phyloP scores from a whole-genome alignment of 306 rosid genomes.

The Cucurbita pepo region DNA sequence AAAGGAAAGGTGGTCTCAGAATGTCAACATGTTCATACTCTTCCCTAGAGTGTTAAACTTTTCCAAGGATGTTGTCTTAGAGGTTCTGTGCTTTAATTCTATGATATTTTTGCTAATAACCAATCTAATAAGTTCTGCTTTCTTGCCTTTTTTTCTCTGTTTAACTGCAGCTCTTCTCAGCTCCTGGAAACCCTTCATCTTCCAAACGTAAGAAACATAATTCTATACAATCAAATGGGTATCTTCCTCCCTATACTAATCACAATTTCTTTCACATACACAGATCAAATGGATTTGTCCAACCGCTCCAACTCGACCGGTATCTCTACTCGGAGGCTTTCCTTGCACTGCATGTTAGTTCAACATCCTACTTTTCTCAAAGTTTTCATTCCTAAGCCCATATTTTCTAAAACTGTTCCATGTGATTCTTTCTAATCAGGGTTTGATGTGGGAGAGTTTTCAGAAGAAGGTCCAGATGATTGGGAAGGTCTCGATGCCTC shows the following conservation, averaged over 20 bases:
- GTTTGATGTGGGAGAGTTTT: slow-evolving; percentile 91
- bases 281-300: slow-evolving; percentile 99
- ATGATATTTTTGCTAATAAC: not conserved
- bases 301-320: slow-evolving; percentile 98
- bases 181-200: slow-evolving; percentile 78
- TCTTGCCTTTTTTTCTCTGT: slow-evolving; percentile 5
- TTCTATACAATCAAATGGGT: not conserved
- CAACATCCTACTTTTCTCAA: not conserved
- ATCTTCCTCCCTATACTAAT: not conserved
- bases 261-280: not conserved
- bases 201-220: slow-evolving; percentile 50
- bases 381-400: not conserved
- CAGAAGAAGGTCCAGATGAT: slow-evolving; percentile 88
- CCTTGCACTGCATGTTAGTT: slow-evolving; percentile 86
- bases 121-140: slow-evolving; percentile 17
- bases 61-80: not conserved
- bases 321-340: slow-evolving; percentile 83
- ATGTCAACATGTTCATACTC: slow-evolving; percentile 24
- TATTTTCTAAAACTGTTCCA: not conserved
- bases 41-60: not conserved
- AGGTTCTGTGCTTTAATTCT: not conserved
- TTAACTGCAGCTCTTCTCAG: slow-evolving; percentile 77
- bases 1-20: slow-evolving; percentile 12
- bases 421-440: slow-evolving; percentile 32
- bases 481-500: slow-evolving; percentile 98